Evolutionary conservation across 768 basidiomycete species (phyloP), one percentile per base, ranked within the genome.

Genomic region (Boletus vinaceobasis): DNA sequence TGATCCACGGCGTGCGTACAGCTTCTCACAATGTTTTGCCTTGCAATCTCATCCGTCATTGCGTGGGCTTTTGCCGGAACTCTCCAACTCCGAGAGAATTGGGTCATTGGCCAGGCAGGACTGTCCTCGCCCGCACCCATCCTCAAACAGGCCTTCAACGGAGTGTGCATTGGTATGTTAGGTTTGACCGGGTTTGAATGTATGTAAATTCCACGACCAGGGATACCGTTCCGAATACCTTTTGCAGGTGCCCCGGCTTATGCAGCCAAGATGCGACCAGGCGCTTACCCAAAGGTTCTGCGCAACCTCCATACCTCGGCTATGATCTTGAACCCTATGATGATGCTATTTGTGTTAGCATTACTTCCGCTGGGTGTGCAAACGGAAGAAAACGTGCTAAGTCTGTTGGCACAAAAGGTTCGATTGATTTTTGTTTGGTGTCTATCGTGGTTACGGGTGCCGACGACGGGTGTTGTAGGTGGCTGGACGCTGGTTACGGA

Each of bases 121-220:
- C 64, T 57, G 8, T 48, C 59, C n/a, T 71, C 75, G 4, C 53
- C 72, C 0, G 48, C 57, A 4, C 64, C 61, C 4, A 65, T 81
- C 31, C 65, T 74, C 0, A 74, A 65, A 23, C 78, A 86, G 39
- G 71, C 84, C 8, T 90, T 82, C 65, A 74, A 83, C 55, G 88
- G 88, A 0, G 73, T 86, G 27, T 89, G 87, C 60, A 72, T 91
- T 4, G 81, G 85, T 0, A 84, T 89, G 74, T 73, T 91, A 1
- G 87, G 86, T 0, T 73, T 88, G 35, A 88, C 88, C 1, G 88
- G 85, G 8, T 83, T 84, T 61, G 84, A 85, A 77, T 86, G 85
- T 85, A 21, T 15, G 59, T 35, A 38, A 4, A 26, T 19, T 33
- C 26, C 32, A 31, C 8, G 6, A 32, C 27, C 31, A 19, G 13